Conservation (phyloP, 352 stramenopile genomes). For the Globisporangium cylindrosporum region DNA sequence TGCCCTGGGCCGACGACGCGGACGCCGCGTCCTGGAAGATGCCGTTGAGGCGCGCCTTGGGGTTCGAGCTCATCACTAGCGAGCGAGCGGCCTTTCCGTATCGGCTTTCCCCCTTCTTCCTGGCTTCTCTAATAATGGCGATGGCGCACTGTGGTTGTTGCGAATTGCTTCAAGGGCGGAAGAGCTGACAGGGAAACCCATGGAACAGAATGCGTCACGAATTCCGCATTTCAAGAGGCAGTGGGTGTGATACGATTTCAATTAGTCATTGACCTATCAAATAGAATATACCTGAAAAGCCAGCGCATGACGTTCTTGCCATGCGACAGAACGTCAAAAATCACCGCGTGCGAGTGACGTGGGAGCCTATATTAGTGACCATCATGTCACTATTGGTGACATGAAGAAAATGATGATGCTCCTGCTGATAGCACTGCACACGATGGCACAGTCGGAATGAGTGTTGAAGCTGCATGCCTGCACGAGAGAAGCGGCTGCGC, state of each 20-base stretch:
- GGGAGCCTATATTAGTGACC: neutral
- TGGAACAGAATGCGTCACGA: neutral
- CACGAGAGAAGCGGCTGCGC: neutral
- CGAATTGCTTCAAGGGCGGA: neutral
- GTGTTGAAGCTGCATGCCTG: neutral
- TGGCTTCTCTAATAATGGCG: neutral
- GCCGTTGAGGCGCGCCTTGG: conserved; percentile 46
- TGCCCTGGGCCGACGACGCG: conserved; percentile 29
- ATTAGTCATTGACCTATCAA: neutral
- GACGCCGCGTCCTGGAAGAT: conserved; percentile 47
- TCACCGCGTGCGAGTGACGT: neutral
- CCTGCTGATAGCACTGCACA: too few relatives aligned
- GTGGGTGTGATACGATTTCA: neutral
- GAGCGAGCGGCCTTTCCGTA: neutral
- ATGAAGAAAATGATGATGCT: too few relatives aligned
- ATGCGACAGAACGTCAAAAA: neutral
- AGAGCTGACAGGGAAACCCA: neutral
- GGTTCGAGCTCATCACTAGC: conserved; percentile 30
- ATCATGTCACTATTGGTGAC: too few relatives aligned
- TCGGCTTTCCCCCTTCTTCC: neutral
- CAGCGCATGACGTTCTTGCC: neutral
- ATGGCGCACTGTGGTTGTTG: neutral
- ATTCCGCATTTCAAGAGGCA: neutral
- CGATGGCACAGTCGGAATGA: too few relatives aligned
- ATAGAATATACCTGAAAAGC: neutral